Conservation (phyloP, 495 filamentous ascomycete genomes). For the Aspergillus taichungensis region DNA sequence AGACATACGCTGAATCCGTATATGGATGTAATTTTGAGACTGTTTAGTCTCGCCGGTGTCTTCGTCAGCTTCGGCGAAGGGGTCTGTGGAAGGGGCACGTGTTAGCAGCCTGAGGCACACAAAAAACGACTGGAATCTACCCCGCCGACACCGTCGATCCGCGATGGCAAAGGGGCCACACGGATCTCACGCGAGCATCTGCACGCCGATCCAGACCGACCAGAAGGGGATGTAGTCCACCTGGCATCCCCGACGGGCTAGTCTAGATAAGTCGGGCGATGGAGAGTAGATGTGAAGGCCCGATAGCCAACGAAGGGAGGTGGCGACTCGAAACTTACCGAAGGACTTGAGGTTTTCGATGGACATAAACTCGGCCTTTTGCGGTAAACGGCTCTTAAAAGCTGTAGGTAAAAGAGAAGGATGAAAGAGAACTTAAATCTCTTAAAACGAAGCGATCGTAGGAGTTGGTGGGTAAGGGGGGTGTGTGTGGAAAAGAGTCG, state of each 20-base stretch:
- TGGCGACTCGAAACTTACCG: slow-evolving; percentile 57
- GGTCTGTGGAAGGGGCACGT: slow-evolving; percentile 54
- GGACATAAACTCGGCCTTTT: slow-evolving; percentile 87
- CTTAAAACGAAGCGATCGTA: slow-evolving; percentile 22
- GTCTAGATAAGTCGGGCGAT: neutral
- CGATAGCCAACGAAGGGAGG: slow-evolving; percentile 11
- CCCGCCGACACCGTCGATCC: slow-evolving; percentile 15
- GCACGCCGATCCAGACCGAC: neutral
- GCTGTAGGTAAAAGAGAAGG: slow-evolving; percentile 26
- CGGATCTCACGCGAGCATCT: neutral
- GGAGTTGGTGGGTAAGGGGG: slow-evolving; percentile 4
- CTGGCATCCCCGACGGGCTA: neutral
- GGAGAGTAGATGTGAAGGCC: neutral
- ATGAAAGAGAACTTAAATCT: slow-evolving; percentile 31
- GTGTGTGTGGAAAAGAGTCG: slow-evolving; percentile 9
- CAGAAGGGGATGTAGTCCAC: neutral
- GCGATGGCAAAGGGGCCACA: slow-evolving; percentile 13
- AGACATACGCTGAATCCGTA: slow-evolving; percentile 95
- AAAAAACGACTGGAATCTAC: slow-evolving; percentile 19
- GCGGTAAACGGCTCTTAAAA: slow-evolving; percentile 36
- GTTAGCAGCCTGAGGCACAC: slow-evolving; percentile 26
- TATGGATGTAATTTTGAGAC: slow-evolving; percentile 98
- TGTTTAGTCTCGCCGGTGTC: slow-evolving; percentile 87
- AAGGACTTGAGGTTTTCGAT: slow-evolving; percentile 99
- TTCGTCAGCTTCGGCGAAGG: slow-evolving; percentile 99